phyloP scores from a whole-genome alignment of 2,329 filamentous ascomycete genomes.

The Aspergillus sergii region DNA sequence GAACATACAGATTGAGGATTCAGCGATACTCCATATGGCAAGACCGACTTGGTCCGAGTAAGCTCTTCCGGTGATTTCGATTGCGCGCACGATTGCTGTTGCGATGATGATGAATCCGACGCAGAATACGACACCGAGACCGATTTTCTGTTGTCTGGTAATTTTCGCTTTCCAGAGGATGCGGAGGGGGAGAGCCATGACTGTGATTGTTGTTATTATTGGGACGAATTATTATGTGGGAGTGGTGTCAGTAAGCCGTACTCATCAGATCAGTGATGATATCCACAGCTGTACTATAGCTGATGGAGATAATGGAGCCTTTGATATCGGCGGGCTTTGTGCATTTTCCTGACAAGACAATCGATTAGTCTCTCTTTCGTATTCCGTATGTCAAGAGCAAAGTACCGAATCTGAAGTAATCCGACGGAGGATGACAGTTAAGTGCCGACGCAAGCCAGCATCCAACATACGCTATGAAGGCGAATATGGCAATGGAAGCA shows the following conservation, averaged over 20 bases:
- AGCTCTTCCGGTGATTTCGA: slow-evolving; percentile 25
- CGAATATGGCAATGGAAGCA: slow-evolving; percentile 15
- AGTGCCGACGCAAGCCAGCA: slow-evolving; percentile 22
- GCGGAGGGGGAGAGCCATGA: slow-evolving; percentile 33
- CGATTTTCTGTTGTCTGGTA: slow-evolving; percentile 29
- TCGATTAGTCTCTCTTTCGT: not conserved
- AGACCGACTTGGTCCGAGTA: slow-evolving; percentile 23
- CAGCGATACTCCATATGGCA: slow-evolving; percentile 22
- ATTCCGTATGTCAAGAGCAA: not conserved
- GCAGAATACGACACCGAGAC: slow-evolving; percentile 30
- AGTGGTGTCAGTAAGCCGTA: slow-evolving; percentile 5
- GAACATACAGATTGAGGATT: slow-evolving; percentile 22
- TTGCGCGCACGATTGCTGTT: slow-evolving; percentile 29
- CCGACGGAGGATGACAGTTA: slow-evolving; percentile 22
- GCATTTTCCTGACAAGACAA: slow-evolving; percentile 18
- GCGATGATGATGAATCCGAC: slow-evolving; percentile 29
- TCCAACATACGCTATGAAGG: slow-evolving; percentile 15
- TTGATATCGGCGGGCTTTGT: slow-evolving; percentile 16
- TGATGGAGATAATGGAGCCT: slow-evolving; percentile 22
- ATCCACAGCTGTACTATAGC: slow-evolving; percentile 26
- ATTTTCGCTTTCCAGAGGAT: slow-evolving; percentile 32
- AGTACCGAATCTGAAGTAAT: slow-evolving; percentile 23
- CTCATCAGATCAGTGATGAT: slow-evolving; percentile 28
- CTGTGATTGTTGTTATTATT: slow-evolving; percentile 14
- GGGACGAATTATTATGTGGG: not conserved